Base-by-base conservation (phyloP, 2,329 filamentous ascomycete species). In the Teratosphaeria nubilosa region DNA sequence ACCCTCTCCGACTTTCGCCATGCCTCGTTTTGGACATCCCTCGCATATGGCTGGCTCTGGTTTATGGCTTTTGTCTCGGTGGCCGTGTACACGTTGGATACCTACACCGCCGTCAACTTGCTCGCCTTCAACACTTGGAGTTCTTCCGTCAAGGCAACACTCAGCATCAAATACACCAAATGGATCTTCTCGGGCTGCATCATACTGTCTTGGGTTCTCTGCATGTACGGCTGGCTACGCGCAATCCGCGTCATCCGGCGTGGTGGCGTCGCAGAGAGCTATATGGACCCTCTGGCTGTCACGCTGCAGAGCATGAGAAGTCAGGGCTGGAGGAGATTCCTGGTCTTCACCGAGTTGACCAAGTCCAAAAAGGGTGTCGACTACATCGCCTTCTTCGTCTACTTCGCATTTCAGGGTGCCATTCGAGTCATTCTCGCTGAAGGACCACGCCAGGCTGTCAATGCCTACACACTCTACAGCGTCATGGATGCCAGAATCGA, bases 171-270 rank as follows among this genome's bases (percentile, higher is more conserved):
- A 54, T 82, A 92, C 56, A 88, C 90, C 13, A 95, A 94, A 76
- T 96, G 91, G 91, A 91, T 99, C 71, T 99, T 97, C 72, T 87
- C 90, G 30, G 83, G 84, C 58, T 96, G 91, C 72, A 97, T 99
- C 70, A 87, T 97, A 63, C 79, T 94, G 37, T 97, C 91, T 10
- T 91, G 92, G 72, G 77, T 90, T 63, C 88, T 97, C 64, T 80
- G 95, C 30, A 79, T 76, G 16, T 94, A 87, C 68, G 88, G 95
- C 73, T 90, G 89, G 76, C 70, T 95, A 53, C 84, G 88, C 56
- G 91, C 92, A 27, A 76, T 87, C 61, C 85, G 86, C 52, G 89
- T 95, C 55, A 95, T 97, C 72, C 85, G 80, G 65, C 84, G 90
- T 59, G 89, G 89, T 57, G 91, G 91, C 63, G 87, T 97, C 48